Percentiles rank a stretch among this genome's conserved stretches.
Evolutionary conservation across 2,329 filamentous ascomycete genomes (phyloP).

Genomic region (Fusarium staphyleae): DNA sequence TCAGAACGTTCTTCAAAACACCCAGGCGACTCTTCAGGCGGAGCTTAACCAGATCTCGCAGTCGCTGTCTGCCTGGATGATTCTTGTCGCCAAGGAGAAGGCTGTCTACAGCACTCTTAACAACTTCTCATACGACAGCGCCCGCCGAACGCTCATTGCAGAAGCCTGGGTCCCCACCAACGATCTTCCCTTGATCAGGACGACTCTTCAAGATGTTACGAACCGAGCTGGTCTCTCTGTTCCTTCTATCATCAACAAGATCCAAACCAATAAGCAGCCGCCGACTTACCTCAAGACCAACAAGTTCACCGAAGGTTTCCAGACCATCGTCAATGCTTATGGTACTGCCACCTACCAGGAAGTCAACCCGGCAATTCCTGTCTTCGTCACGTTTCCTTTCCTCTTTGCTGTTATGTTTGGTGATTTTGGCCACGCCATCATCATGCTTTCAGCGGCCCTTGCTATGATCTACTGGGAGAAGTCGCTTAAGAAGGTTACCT

Average conservation of each 20-base stretch:
- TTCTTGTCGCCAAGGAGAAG: constrained; percentile 98
- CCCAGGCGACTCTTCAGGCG: constrained; percentile 89
- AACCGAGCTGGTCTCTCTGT: constrained; percentile 95
- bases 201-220: constrained; percentile 94
- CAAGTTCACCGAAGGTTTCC: constrained; percentile 97
- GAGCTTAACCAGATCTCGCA: constrained; percentile 94
- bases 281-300: constrained; percentile 98
- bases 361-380: constrained; percentile 93
- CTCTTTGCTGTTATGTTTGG: constrained; percentile 99
- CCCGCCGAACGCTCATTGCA: constrained; percentile 93
- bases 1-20: constrained; percentile 91
- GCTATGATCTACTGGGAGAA: constrained; percentile 99
- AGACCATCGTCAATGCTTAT: constrained; percentile 98
- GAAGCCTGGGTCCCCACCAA: constrained; percentile 98
- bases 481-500: constrained; percentile 86
- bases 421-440: constrained; percentile 90
- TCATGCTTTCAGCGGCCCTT: constrained; percentile 83
- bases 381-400: constrained; percentile 98
- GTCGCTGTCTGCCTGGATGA: constrained; percentile 94
- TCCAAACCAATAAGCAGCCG: constrained; percentile 95
- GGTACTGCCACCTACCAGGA: constrained; percentile 97
- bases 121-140: constrained; percentile 94
- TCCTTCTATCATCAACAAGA: constrained; percentile 97
- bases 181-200: constrained; percentile 85
- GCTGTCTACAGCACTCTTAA: constrained; percentile 96